Base-by-base conservation (phyloP, 2,329 filamentous ascomycete species). In the Paecilomyces dactylethromorphus region DNA sequence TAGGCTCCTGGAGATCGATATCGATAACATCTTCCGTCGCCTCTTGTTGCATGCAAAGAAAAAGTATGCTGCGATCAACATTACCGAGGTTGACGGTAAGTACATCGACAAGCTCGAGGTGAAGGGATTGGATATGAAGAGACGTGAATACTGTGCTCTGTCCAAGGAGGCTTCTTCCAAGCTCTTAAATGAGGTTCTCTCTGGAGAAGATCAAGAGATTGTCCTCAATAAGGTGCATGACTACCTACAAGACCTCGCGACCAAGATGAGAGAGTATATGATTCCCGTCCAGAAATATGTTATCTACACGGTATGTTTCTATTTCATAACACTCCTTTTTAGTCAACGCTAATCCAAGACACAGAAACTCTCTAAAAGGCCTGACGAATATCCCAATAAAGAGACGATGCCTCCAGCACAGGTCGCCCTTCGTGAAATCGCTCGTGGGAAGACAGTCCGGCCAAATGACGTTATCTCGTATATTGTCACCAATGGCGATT, bases 321-420 rank as follows among this genome's bases (percentile, higher is more conserved):
- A 3, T 26, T 33, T 22, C 10, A 22, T 3, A 15, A n/a, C 26
- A 5, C 3, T 3, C 31, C n/a, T 1, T 39, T n/a, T 2, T 5
- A 21, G 3, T 2, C 33, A 21, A 39, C 18, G 49, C 67, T 71
- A 61, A 73, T 45, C 56, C 53, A 2, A 53, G n/a, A 3, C 31
- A 54, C 58, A 81, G 79, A 95, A 97, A 81, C 89, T 99, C 58
- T 94, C 94, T 65, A 99, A 99, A 73, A 85, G 88, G 33, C 94
- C 94, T 1, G 88, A 88, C 63, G 92, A 97, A 63, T 99, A 99
- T 68, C 93, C 93, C 57, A 96, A 97, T 71, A 90, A 88, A 56
- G 91, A 93, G 71, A 90, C 87, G 49, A 97, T 99, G 94, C 94
- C 94, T 3, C 93, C 96, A 59, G 93, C 96, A 1, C 94, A 99